Base-by-base conservation (phyloP, 768 basidiomycete genomes). In the Mycena rebaudengoi region DNA sequence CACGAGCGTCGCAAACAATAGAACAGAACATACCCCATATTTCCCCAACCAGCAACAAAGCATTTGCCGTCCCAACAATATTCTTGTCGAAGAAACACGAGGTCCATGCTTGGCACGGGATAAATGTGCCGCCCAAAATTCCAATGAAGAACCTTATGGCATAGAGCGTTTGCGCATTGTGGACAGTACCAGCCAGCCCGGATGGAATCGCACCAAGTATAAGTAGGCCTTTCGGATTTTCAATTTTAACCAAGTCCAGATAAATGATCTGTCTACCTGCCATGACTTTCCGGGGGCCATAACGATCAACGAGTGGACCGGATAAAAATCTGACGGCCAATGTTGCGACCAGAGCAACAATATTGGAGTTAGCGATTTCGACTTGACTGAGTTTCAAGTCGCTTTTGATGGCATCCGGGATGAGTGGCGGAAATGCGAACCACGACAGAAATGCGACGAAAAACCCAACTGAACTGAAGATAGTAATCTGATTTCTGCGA, bases 391-490 rank as follows among this genome's bases (percentile, higher is more conserved):
- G 75, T 2, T 81, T 73, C 60, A 88, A 78, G 72, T 88, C 87
- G 25, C 70, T 67, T 64, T 80, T 82, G 74, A 89, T 87, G 29
- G 80, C 84, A 10, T 85, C 83, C 0, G 86, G 84, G 33, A 86
- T 80, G 16, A 88, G 81, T 0, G 87, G 87, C n/a, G 86, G 79
- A 67, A 89, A 88, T 1, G 87, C 86, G 59, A 88, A 88, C 88
- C 86, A 78, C 33, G 78, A 74, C 3, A 79, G 65, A 35, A 85
- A 85, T 0, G 85, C 84, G n/a, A 82, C 78, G 66, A 85, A 83
- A 70, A 86, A 86, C 11, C 78, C 81, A n/a, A 83, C 74, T 73
- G 29, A 11, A 26, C 21, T 29, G n/a, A 33, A 11, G 26, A 11
- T 25, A 14, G 33, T 14, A 40, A 56, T 44, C 20, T 56, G 30